A percentile compares a stretch with the other conserved stretches of the same genome.
Evolutionary conservation across 139 green algal species (phyloP).

Genomic region (Chlorella sp.): DNA sequence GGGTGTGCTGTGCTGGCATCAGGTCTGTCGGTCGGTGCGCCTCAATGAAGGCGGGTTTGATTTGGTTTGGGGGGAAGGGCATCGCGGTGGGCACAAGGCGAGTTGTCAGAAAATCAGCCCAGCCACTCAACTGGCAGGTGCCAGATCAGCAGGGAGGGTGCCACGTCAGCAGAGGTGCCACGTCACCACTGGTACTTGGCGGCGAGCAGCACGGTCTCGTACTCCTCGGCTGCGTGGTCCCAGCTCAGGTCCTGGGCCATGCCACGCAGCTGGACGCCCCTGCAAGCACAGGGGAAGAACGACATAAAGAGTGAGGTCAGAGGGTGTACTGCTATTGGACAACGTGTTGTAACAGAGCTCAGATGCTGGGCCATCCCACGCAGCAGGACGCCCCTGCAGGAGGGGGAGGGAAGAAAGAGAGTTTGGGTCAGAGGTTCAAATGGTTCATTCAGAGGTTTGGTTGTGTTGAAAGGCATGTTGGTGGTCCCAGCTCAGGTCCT

Average conservation of each 20-base stretch:
- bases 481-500: constrained; percentile 90
- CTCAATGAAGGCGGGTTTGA: too few species aligned
- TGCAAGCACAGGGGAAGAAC: background rate
- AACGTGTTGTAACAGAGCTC: constrained; percentile 46
- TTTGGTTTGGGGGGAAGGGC: too few species aligned
- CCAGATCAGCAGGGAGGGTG: too few species aligned
- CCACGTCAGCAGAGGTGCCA: too few species aligned
- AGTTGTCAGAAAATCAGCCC: too few species aligned
- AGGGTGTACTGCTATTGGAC: background rate
- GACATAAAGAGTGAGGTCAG: background rate
- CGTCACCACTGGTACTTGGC: constrained; percentile 36
- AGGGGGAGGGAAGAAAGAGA: background rate
- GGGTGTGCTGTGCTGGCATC: too few species aligned
- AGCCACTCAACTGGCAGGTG: too few species aligned
- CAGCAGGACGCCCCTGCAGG: constrained; percentile 48
- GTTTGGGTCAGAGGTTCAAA: too few species aligned
- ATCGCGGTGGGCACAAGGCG: too few species aligned
- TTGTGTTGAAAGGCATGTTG: too few species aligned
- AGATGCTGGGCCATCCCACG: constrained; percentile 83
- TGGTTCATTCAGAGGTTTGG: too few species aligned
- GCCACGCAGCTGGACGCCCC: constrained; percentile 60
- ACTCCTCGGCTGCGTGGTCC: constrained; percentile 42
- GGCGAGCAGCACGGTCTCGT: constrained; percentile 20
- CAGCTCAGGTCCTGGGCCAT: constrained; percentile 88
- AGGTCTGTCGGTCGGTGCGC: too few species aligned